Conservation (phyloP, 2,329 filamentous ascomycete genomes). For the Colletotrichum sp. region DNA sequence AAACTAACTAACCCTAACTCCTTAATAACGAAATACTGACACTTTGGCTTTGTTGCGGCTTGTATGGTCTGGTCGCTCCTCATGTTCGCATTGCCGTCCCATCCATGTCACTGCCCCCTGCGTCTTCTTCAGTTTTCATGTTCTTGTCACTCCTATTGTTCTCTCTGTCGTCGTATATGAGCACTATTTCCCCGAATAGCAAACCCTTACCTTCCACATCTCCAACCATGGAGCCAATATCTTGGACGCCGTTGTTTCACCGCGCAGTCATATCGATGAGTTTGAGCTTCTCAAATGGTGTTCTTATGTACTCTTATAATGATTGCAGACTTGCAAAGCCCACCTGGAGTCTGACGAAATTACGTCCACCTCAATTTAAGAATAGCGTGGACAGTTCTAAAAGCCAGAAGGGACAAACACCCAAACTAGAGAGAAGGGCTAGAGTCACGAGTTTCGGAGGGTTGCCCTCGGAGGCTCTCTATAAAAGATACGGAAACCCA, state of each 20-base stretch:
- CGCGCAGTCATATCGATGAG: background rate
- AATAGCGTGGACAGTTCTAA: background rate
- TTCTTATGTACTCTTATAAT: rapidly evolving
- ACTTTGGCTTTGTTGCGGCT: background rate
- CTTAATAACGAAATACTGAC: background rate
- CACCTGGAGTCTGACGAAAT: background rate
- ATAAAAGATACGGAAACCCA: rapidly evolving
- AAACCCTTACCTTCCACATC: no score
- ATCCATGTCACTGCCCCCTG: background rate
- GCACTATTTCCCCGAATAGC: no score
- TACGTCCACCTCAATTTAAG: rapidly evolving
- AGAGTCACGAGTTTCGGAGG: background rate
- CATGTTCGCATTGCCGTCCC: background rate
- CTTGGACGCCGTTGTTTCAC: background rate
- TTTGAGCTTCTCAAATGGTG: background rate
- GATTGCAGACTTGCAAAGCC: background rate
- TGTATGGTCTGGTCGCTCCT: background rate
- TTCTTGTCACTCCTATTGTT: background rate
- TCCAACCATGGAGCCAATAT: no score
- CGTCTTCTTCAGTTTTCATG: background rate
- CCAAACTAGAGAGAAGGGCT: background rate
- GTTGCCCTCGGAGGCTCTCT: background rate
- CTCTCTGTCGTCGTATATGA: background rate
- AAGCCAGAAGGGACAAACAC: background rate
- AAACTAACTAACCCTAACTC: background rate